phyloP scores from a whole-genome alignment of 2,329 filamentous ascomycete species.

The Cryphonectria japonica region DNA sequence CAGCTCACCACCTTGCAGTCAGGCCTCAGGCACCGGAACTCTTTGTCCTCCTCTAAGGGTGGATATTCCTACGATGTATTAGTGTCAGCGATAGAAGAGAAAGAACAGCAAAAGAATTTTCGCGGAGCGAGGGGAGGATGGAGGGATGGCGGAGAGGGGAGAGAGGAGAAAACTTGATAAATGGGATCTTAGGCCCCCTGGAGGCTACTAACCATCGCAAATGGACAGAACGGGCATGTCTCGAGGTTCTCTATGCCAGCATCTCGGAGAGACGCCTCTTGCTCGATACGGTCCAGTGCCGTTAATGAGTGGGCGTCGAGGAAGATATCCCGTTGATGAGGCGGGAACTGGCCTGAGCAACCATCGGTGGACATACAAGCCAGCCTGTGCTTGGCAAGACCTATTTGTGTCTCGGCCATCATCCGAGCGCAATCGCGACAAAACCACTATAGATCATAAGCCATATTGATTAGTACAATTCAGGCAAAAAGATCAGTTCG shows the following conservation, averaged over 20 bases:
- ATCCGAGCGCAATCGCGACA: constrained; percentile 68
- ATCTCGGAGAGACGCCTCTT: constrained; percentile 68
- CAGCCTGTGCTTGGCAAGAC: constrained; percentile 69
- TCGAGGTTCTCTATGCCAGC: constrained; percentile 74
- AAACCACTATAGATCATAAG: constrained; percentile 56
- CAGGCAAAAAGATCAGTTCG: neutral
- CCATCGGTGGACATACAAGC: constrained; percentile 71
- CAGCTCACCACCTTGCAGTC: constrained; percentile 69
- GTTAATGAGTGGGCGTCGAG: constrained; percentile 60
- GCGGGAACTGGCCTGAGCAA: constrained; percentile 66
- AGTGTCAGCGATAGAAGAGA: neutral
- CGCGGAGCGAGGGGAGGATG: too few relatives aligned
- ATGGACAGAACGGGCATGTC: constrained; percentile 82
- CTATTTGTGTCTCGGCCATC: constrained; percentile 71
- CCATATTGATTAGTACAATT: neutral
- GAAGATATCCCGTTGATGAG: constrained; percentile 57
- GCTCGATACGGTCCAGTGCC: constrained; percentile 72
- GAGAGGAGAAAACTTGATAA: neutral
- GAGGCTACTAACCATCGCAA: constrained; percentile 55
- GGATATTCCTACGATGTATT: constrained; percentile 57
- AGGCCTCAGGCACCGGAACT: constrained; percentile 72
- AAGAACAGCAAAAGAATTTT: too few relatives aligned
- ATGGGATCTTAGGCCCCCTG: neutral
- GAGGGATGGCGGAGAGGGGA: too few relatives aligned
- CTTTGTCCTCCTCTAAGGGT: constrained; percentile 67